phyloP scores from a whole-genome alignment of 2,329 filamentous ascomycete species.

The Gaeumannomyces sp. region DNA sequence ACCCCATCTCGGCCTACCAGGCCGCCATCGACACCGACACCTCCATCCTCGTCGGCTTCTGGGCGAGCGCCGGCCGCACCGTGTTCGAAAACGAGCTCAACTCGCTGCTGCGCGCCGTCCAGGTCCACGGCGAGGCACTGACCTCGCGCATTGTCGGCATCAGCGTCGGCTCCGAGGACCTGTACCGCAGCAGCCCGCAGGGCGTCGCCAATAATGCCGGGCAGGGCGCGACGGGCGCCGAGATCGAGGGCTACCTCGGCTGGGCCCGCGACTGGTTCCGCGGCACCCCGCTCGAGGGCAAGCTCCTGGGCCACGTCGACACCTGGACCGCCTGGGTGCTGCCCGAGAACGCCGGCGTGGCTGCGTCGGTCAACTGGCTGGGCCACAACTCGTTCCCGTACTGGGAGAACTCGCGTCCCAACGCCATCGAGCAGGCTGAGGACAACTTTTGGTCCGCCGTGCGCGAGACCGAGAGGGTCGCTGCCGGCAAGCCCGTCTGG shows the following conservation, averaged over 20 bases:
- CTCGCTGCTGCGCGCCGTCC: conserved; percentile 64
- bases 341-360: conserved; percentile 61
- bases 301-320: conserved; percentile 66
- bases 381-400: conserved; percentile 79
- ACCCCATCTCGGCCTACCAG: conserved; percentile 66
- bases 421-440: conserved; percentile 58
- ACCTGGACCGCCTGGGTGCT: conserved; percentile 82
- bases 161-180: conserved; percentile 79
- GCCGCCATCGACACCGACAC: conserved; percentile 79
- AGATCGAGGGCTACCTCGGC: conserved; percentile 63
- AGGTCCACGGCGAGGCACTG: conserved; percentile 61
- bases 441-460: conserved; percentile 64
- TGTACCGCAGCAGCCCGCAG: conserved; percentile 71
- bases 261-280: conserved; percentile 58
- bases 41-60: conserved; percentile 73
- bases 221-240: conserved; percentile 55
- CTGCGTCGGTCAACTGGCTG: conserved; percentile 67
- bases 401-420: conserved; percentile 58
- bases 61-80: conserved; percentile 64
- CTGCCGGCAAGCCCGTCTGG: conserved; percentile 68
- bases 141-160: conserved; percentile 68
- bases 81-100: conserved; percentile 65
- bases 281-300: conserved; percentile 49
- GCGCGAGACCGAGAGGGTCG: conserved; percentile 49
- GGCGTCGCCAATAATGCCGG: conserved; percentile 58